Evolutionary conservation across 2,329 filamentous ascomycete species (phyloP), one percentile per base, ranked within the genome.

Genomic region (Alternaria sp.): DNA sequence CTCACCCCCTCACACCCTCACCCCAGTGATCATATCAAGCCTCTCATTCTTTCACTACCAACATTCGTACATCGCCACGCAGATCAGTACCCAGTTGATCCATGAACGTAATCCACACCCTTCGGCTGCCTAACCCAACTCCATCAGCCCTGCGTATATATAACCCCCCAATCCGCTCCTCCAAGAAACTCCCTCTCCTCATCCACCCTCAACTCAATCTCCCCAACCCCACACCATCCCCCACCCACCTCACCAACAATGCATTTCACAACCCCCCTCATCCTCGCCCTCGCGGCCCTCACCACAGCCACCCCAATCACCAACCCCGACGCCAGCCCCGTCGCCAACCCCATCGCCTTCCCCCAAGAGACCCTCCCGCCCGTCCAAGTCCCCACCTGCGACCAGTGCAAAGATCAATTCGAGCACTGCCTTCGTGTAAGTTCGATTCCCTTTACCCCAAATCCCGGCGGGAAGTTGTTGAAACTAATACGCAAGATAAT

Each of bases 281-380:
- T 51, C 12, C 25, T 23, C 54, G 15, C 26, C 32, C 25, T 61
- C n/a, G 26, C 59, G 6, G 19, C 59, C 26, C 26, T 61, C 26
- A 19, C 23, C 3, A 17, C 50, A 12, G 54, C 45, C 21, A 51
- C 36, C 46, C 46, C 59, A 6, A 10, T 36, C 25, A 26, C 25
- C 7, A 25, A 23, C 32, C 13, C 46, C 6, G 47, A 17, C 26
- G 54, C 26, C 19, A 40, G 45, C 23, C n/a, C 44, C 1, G 15
- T 32, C 15, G 32, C 55, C 19, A 19, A 12, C 28, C 28, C 28
- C 15, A 5, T 36, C 7, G 30, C 28, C 13, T 9, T 2, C 1
- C 30, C 32, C 10, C 23, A 51, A 36, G 9, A n/a, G 11, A 51
- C 47, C 7, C 2, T 8, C 12, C 47, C 47, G 13, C 47, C 47